Conservation (phyloP, 257 asterid genomes). For the Solanum clarkiae region DNA sequence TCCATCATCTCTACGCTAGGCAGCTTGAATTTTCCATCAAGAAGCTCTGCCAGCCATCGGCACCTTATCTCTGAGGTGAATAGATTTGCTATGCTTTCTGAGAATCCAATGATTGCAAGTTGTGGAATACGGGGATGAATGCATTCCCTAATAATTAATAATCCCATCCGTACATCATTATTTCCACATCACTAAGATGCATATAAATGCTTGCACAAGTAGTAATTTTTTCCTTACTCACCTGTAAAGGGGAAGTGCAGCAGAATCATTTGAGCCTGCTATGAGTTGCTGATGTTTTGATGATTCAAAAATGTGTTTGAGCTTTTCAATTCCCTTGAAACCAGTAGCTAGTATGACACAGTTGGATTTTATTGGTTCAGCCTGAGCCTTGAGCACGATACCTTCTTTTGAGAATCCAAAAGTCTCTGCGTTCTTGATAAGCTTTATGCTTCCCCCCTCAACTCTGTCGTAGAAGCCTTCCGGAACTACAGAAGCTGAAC, state of each 20-base stretch:
- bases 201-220: no score
- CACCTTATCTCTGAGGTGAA: slow-evolving; percentile 13
- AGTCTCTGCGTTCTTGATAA: slow-evolving; percentile 10
- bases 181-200: no score
- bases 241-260: slow-evolving; percentile 31
- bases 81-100: slow-evolving; percentile 28
- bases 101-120: slow-evolving; percentile 32
- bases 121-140: slow-evolving; percentile 38
- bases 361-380: slow-evolving; percentile 15
- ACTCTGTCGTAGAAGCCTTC: slow-evolving; percentile 34
- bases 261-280: background rate
- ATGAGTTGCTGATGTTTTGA: slow-evolving; percentile 11
- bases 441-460: slow-evolving; percentile 37
- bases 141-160: slow-evolving; percentile 13
- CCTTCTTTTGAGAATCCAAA: slow-evolving; percentile 27
- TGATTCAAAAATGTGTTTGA: slow-evolving; percentile 18
- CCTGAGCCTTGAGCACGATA: slow-evolving; percentile 11
- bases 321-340: slow-evolving; percentile 27
- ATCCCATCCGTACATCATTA: no score
- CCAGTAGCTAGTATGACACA: slow-evolving; percentile 39
- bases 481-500: slow-evolving; percentile 19
- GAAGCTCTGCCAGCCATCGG: slow-evolving; percentile 32
- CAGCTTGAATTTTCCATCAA: slow-evolving; percentile 30
- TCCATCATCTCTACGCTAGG: slow-evolving; percentile 39
- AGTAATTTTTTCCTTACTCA: background rate